Percentiles rank a stretch among this genome's conserved stretches.
phyloP scores from a whole-genome alignment of 305 asterid species.

The Rubia peregrina region DNA sequence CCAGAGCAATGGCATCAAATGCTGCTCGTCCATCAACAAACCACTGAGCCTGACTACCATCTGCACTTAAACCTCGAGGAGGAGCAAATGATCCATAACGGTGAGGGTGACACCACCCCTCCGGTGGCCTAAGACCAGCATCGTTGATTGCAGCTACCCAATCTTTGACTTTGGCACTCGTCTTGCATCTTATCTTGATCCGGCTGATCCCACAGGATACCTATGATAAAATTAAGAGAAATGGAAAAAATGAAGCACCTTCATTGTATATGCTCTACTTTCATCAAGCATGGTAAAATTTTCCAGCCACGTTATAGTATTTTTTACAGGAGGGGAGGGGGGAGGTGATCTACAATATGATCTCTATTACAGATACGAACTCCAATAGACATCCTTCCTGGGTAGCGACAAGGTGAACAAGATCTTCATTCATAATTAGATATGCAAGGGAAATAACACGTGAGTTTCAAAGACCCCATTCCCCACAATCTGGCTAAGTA shows the following conservation, averaged over 20 bases:
- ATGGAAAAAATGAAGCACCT: not conserved
- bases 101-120: slow-evolving; percentile 99
- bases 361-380: too few relatives aligned
- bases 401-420: not conserved
- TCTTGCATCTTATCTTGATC: slow-evolving; percentile 77
- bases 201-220: slow-evolving; percentile 83
- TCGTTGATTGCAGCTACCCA: slow-evolving; percentile 99
- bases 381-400: too few relatives aligned
- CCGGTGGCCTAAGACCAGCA: slow-evolving; percentile 95
- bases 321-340: too few relatives aligned
- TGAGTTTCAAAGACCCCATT: not conserved
- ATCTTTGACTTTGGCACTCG: slow-evolving; percentile 65
- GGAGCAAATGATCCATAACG: slow-evolving; percentile 99
- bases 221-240: slow-evolving; percentile 27
- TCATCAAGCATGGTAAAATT: slow-evolving; percentile 6
- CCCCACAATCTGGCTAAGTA: not conserved
- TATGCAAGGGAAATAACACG: slow-evolving; percentile 6
- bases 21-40: slow-evolving; percentile 94
- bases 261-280: not conserved
- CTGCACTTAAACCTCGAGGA: slow-evolving; percentile 90
- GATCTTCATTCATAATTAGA: not conserved
- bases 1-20: slow-evolving; percentile 86
- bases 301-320: too few relatives aligned
- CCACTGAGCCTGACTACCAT: slow-evolving; percentile 97
- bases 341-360: too few relatives aligned